Percentiles rank a stretch among this genome's conserved stretches.
Evolutionary conservation across 805 yeast genomes (phyloP).

Genomic region (Jamesozyma piceae): DNA sequence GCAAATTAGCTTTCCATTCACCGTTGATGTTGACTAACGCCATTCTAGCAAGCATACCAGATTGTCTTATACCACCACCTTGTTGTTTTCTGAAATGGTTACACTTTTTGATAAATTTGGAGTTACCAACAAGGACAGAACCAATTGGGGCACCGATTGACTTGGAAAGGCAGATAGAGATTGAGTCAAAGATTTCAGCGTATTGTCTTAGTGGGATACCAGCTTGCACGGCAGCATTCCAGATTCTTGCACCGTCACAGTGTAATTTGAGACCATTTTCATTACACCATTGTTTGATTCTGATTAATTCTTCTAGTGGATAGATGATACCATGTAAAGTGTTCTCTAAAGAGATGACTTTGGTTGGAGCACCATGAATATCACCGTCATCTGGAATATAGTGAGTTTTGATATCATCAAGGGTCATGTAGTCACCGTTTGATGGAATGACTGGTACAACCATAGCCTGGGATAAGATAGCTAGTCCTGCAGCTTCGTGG

Average conservation of each 20-base stretch:
- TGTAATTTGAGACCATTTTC: slow-evolving; percentile 55
- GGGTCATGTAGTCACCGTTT: slow-evolving; percentile 67
- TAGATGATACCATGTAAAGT: slow-evolving; percentile 75
- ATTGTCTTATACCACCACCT: slow-evolving; percentile 91
- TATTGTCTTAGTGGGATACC: slow-evolving; percentile 61
- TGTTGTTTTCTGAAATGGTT: slow-evolving; percentile 83
- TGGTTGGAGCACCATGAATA: slow-evolving; percentile 83
- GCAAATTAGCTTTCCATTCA: slow-evolving; percentile 54
- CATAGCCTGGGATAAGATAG: slow-evolving; percentile 86
- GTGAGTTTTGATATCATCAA: slow-evolving; percentile 64
- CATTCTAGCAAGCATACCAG: slow-evolving; percentile 74
- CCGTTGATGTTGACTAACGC: slow-evolving; percentile 71
- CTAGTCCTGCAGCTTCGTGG: slow-evolving; percentile 87
- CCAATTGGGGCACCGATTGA: slow-evolving; percentile 93
- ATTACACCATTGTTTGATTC: slow-evolving; percentile 62
- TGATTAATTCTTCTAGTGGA: slow-evolving; percentile 69
- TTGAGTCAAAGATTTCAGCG: slow-evolving; percentile 75
- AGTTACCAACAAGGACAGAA: slow-evolving; percentile 67
- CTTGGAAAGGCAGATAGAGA: slow-evolving; percentile 81
- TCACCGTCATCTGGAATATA: slow-evolving; percentile 67
- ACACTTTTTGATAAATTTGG: slow-evolving; percentile 52
- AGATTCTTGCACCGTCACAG: slow-evolving; percentile 90
- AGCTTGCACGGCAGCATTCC: slow-evolving; percentile 72
- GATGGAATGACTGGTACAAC: slow-evolving; percentile 72
- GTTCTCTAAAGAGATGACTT: slow-evolving; percentile 75